A percentile compares a stretch with the other conserved stretches of the same genome.
Evolutionary conservation across 371 early-diverging fungal species (phyloP).

Genomic region (Nematocida parisii): DNA sequence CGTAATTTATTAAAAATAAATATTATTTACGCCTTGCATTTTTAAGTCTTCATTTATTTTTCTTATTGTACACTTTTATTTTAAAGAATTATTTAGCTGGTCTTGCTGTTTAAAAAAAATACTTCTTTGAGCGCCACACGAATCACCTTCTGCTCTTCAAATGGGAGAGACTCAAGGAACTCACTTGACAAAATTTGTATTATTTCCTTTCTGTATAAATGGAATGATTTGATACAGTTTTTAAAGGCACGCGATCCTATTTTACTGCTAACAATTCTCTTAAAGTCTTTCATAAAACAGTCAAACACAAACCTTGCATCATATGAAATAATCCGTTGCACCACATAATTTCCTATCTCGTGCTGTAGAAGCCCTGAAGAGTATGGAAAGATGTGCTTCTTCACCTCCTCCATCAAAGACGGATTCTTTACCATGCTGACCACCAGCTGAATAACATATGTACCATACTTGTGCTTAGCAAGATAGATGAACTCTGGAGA

Average conservation of each 20-base stretch:
- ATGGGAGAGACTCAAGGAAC: not conserved
- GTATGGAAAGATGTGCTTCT: constrained; percentile 57
- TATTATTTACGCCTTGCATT: not conserved
- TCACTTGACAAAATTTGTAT: not conserved
- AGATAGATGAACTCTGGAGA: constrained; percentile 52
- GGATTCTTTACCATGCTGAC: constrained; percentile 42
- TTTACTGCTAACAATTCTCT: constrained; percentile 53
- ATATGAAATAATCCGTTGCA: constrained; percentile 67
- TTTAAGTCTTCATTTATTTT: constrained; percentile 1
- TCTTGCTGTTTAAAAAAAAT: not conserved
- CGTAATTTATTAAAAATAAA: not conserved
- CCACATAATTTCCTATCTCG: constrained; percentile 70
- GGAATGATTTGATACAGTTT: constrained; percentile 62
- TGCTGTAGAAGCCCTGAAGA: constrained; percentile 64
- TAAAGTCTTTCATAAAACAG: constrained; percentile 60
- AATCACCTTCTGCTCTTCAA: constrained; percentile 50
- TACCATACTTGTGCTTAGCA: constrained; percentile 69
- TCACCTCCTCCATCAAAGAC: constrained; percentile 9
- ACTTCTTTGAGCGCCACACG: constrained; percentile 29
- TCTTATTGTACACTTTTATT: constrained; percentile 1
- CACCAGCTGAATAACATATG: constrained; percentile 69
- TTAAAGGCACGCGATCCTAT: constrained; percentile 67
- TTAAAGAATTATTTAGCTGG: not conserved
- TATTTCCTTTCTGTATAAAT: constrained; percentile 47
- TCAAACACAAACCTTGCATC: constrained; percentile 57